phyloP scores from a whole-genome alignment of 1,139 yeast species.

The Casaregolazyma suthepensis region DNA sequence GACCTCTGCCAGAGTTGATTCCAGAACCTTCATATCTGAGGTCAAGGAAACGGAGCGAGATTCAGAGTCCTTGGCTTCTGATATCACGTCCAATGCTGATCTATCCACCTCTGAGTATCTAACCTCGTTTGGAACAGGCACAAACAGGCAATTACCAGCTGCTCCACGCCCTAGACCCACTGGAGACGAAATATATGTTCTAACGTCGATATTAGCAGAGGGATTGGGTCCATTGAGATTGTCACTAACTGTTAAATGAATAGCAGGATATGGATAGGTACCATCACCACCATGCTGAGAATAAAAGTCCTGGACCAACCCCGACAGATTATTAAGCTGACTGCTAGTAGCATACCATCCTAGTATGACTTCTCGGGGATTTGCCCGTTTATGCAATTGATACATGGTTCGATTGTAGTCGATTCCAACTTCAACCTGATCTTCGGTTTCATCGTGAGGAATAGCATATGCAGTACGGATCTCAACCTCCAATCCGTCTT shows the following conservation, averaged over 20 bases:
- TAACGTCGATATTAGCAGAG: constrained; percentile 43
- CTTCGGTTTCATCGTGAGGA: constrained; percentile 76
- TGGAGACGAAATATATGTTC: constrained; percentile 71
- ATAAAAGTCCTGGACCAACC: constrained; percentile 82
- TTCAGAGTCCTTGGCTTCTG: constrained; percentile 34
- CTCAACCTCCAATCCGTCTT: constrained; percentile 76
- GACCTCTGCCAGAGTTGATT: constrained; percentile 51
- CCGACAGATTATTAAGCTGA: constrained; percentile 65
- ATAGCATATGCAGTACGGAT: constrained; percentile 75
- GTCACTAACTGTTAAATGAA: constrained; percentile 56
- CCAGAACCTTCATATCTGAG: constrained; percentile 45
- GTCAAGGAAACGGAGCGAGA: constrained; percentile 33
- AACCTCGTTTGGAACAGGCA: constrained; percentile 69
- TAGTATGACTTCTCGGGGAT: constrained; percentile 71
- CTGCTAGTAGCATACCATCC: constrained; percentile 84
- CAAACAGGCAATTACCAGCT: constrained; percentile 66
- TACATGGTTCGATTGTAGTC: constrained; percentile 69
- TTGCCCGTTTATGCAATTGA: constrained; percentile 70
- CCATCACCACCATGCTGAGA: constrained; percentile 51
- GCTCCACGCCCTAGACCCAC: constrained; percentile 50
- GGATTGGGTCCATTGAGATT: constrained; percentile 31
- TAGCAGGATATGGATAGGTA: constrained; percentile 70
- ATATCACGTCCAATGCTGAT: constrained; percentile 31
- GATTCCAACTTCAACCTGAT: constrained; percentile 66
- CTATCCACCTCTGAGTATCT: constrained; percentile 55